phyloP scores from a whole-genome alignment of 2,329 filamentous ascomycete genomes.

The Pestalotiopsis sp. region DNA sequence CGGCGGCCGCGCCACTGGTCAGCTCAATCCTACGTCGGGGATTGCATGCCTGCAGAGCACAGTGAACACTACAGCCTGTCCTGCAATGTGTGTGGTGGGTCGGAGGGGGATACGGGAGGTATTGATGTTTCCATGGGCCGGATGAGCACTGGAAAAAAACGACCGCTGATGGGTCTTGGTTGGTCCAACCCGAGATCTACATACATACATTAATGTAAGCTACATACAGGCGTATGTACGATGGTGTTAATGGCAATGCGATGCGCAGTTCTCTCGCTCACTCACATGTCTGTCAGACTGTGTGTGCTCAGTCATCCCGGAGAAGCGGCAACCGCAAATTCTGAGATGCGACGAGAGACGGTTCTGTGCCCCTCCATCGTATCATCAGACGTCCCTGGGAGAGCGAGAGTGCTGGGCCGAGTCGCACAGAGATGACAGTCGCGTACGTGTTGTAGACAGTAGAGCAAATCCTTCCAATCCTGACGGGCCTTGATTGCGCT shows the following conservation, averaged over 20 bases:
- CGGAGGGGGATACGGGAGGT: background rate
- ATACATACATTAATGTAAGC: background rate
- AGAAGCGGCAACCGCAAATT: background rate
- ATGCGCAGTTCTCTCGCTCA: background rate
- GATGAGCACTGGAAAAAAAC: background rate
- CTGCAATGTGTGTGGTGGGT: background rate
- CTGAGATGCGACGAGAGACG: constrained; percentile 3
- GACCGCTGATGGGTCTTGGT: background rate
- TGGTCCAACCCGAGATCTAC: background rate
- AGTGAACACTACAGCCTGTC: background rate
- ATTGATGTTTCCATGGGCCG: background rate
- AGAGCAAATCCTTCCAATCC: constrained; percentile 3
- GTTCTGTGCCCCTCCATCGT: background rate
- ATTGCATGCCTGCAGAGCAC: background rate
- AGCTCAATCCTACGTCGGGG: constrained; percentile 11
- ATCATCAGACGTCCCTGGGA: background rate
- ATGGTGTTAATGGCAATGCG: too few relatives aligned
- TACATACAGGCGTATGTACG: too few relatives aligned
- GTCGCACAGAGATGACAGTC: constrained; percentile 8
- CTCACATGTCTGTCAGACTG: constrained; percentile 2
- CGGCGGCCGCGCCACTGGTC: constrained; percentile 6
- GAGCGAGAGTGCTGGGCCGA: background rate
- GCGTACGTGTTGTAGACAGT: background rate
- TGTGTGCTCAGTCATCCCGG: background rate
- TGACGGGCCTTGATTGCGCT: constrained; percentile 1